Evolutionary conservation across 306 rosid species (phyloP), one percentile per base, ranked within the genome.

Genomic region (Quercus mongolica): DNA sequence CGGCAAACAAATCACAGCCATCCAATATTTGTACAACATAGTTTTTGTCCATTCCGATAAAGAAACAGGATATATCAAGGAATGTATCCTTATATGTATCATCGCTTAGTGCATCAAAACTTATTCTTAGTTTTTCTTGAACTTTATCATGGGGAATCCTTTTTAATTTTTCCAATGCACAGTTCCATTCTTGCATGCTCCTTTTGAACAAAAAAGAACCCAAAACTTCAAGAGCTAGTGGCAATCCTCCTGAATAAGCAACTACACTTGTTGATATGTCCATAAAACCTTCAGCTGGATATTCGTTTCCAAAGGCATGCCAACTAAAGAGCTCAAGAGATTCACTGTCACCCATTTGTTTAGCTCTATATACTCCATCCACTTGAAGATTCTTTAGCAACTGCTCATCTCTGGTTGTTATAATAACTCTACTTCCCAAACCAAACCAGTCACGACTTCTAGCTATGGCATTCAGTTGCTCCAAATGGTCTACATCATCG

Each of bases 401-500:
- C 10, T 19, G 56, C 7, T 44, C 8, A 44, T 69, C 33, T 38
- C 74, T 69, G 0, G 74, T 41, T 33, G 73, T 69, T 69, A 69
- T 35, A 69, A 69, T 69, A 26, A 69, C 13, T 38, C 56, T 69
- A 41, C 74, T 69, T 18, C 74, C 74, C 20, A 5, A 2, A 7
- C 74, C 74, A 69, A 69, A 69, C 74, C 74, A 69, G 14, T 44
- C 30, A 69, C 2, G 55, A 5, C 74, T 21, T 35, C 74, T 18
- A n/a, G 26, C 74, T 2, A 69, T 3, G 9, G 26, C 11, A 6
- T 7, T 1, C 15, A 69, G 6, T 17, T 69, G 56, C 15, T 20
- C 18, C 17, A 6, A 5, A 0, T 69, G 41, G 30, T 41, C 30
- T n/a, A 69, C 56, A 41, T 69, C 74, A 20, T 69, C 74, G 4